Evolutionary conservation across 2,329 filamentous ascomycete genomes (phyloP).

Genomic region (Botrytis elliptica): DNA sequence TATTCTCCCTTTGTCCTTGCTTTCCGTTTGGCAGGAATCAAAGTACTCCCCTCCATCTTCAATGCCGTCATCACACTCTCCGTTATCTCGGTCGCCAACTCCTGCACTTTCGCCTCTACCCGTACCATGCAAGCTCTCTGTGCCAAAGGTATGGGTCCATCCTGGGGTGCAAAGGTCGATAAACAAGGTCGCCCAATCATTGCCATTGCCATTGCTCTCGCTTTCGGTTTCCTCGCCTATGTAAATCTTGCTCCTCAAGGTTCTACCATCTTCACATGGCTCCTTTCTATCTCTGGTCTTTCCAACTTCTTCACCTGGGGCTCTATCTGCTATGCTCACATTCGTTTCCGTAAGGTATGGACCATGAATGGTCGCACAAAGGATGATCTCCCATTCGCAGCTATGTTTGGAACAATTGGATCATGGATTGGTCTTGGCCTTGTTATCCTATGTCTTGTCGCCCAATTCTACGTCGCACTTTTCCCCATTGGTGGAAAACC

Average conservation of each 20-base stretch:
- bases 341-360: slow-evolving; percentile 64
- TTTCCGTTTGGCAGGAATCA: slow-evolving; percentile 79
- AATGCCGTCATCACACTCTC: slow-evolving; percentile 90
- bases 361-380: slow-evolving; percentile 54
- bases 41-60: slow-evolving; percentile 81
- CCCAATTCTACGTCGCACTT: slow-evolving; percentile 46
- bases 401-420: slow-evolving; percentile 58
- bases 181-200: slow-evolving; percentile 70
- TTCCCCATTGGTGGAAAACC: slow-evolving; percentile 51
- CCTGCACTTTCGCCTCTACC: slow-evolving; percentile 85
- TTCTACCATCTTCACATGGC: slow-evolving; percentile 66
- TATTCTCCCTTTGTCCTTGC: slow-evolving; percentile 93
- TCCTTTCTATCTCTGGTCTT: slow-evolving; percentile 69
- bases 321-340: slow-evolving; percentile 63
- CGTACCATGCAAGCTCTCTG: slow-evolving; percentile 87
- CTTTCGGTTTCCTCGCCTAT: slow-evolving; percentile 59
- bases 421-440: slow-evolving; percentile 68
- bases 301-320: slow-evolving; percentile 76
- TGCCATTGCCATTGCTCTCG: slow-evolving; percentile 51
- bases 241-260: slow-evolving; percentile 58
- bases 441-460: slow-evolving; percentile 66
- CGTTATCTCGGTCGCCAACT: slow-evolving; percentile 88
- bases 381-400: slow-evolving; percentile 49
- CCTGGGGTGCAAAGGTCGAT: slow-evolving; percentile 76
- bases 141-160: slow-evolving; percentile 80